These are phyloP conservation scores for Saccharomycopsis fermentans DNA, from an alignment of 805 yeast species.

Conservation along the genomic window DNA sequence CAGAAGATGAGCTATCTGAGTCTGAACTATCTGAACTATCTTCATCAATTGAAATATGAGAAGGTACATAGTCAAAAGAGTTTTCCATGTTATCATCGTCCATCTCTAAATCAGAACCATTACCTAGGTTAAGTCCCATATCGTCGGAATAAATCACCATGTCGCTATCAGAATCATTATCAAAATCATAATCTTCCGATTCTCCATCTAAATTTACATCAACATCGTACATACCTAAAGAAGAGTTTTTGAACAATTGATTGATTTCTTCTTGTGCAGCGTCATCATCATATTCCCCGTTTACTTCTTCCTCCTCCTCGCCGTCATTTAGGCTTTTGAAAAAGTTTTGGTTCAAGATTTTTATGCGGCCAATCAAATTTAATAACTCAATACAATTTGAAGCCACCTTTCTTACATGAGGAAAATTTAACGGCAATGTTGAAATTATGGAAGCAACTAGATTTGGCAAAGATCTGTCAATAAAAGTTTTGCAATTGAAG, in stretches of 20 bases:
- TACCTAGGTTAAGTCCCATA: slow-evolving; percentile 26
- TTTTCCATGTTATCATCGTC: slow-evolving; percentile 27
- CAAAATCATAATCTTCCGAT: slow-evolving; percentile 39
- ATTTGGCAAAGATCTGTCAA: slow-evolving; percentile 55
- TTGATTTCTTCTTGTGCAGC: slow-evolving; percentile 64
- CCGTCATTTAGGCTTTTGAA: slow-evolving; percentile 35
- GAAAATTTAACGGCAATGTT: slow-evolving; percentile 63
- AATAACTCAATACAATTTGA: slow-evolving; percentile 51
- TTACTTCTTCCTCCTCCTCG: slow-evolving; percentile 48
- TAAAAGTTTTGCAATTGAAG: slow-evolving; percentile 51
- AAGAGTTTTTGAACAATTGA: slow-evolving; percentile 76
- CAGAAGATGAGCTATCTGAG: slow-evolving; percentile 16
- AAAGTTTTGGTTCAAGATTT: slow-evolving; percentile 44
- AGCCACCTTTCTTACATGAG: slow-evolving; percentile 51
- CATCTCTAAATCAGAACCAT: slow-evolving; percentile 22
- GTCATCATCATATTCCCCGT: slow-evolving; percentile 44
- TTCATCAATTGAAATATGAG: slow-evolving; percentile 1
- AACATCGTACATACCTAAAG: slow-evolving; percentile 89
- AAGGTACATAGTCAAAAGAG: slow-evolving; percentile 22
- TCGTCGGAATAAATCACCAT: slow-evolving; percentile 25
- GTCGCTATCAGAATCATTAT: slow-evolving; percentile 30
- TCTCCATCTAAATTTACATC: slow-evolving; percentile 56
- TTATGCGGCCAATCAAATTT: slow-evolving; percentile 44
- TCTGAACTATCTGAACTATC: background rate
- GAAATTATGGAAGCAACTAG: slow-evolving; percentile 52